phyloP scores from a whole-genome alignment of 2,329 filamentous ascomycete genomes.

The Cyphellophora attinorum region DNA sequence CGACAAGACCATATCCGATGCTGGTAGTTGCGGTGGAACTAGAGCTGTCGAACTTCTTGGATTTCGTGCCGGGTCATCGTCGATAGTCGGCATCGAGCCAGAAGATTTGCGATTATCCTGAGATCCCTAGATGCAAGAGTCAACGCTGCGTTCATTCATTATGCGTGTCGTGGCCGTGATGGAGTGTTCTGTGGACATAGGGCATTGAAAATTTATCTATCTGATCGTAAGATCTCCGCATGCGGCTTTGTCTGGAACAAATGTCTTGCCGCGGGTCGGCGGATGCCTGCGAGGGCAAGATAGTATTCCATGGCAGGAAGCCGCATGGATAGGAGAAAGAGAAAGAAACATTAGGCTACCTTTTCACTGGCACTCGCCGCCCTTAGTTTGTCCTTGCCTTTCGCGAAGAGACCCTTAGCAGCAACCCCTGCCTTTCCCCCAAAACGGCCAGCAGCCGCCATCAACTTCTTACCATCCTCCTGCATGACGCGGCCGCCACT shows the following conservation, averaged over 20 bases:
- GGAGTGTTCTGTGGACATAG: too few relatives aligned
- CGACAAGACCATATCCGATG: neutral
- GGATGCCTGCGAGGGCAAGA: neutral
- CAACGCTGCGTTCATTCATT: too few relatives aligned
- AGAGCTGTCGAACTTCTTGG: neutral
- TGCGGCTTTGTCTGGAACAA: neutral
- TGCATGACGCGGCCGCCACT: slow-evolving; percentile 51
- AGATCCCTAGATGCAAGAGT: neutral
- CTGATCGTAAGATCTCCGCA: neutral
- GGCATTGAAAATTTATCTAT: neutral
- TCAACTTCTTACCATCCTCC: slow-evolving; percentile 76
- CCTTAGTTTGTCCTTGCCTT: slow-evolving; percentile 75
- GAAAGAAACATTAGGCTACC: slow-evolving; percentile 62
- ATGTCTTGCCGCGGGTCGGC: neutral
- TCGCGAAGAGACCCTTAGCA: slow-evolving; percentile 82
- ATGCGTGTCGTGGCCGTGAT: too few relatives aligned
- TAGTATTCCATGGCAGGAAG: slow-evolving; percentile 1
- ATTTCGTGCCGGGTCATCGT: too few relatives aligned
- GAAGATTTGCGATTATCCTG: neutral
- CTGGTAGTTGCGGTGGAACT: neutral
- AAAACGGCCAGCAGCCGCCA: slow-evolving; percentile 68
- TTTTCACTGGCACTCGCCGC: slow-evolving; percentile 62
- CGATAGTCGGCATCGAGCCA: too few relatives aligned
- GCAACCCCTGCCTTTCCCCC: slow-evolving; percentile 65
- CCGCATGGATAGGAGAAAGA: slow-evolving; percentile 8